Evolutionary conservation across 192 early-diverging fungal genomes (phyloP), one percentile per base, ranked within the genome.

Genomic region (Gonapodya prolifera): DNA sequence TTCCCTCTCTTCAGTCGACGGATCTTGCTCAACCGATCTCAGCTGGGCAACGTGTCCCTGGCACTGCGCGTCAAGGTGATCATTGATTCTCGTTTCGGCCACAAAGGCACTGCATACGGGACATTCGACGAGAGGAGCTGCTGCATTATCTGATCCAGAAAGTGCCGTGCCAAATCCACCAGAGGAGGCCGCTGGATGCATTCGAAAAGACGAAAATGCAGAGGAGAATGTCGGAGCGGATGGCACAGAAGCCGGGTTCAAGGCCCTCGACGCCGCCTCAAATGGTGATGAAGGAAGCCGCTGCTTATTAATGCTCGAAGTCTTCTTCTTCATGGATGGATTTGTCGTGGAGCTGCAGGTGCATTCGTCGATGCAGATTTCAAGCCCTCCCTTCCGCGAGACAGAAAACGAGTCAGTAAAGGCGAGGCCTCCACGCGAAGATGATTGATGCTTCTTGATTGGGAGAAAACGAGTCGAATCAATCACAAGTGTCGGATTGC

Each of bases 51-150:
- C 77, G 77, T 77, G 77, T 0, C 75, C 80, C 2, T 74, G 33
- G 69, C 88, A 89, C 17, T 81, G 78, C 30, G 78, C 76, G 69
- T 89, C 88, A 2, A 89, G 70, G 34, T 89, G 88, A 16, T 78
- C 78, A 61, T 89, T 89, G 32, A 89, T 83, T 18, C 80, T 81
- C 2, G 32, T 73, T 29, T 18, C 2, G 8, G 2, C 18, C 2
- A 73, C 71, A 32, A 73, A 32, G 71, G 28, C 2, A 73, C 8
- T 13, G 29, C 71, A 73, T 30, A 32, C 71, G 8, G 71, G 71
- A 32, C 71, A 73, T 32, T 73, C 71, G 18, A 73, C 71, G 18
- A 73, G 31, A 2, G 71, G 29, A 61, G 45, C 8, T 61, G 45
- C 8, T 61, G 45, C 8, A 61, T 61, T 61, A 8, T 61, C 23